A percentile compares a stretch with the other conserved stretches of the same genome.
Conservation (phyloP, 2,329 filamentous ascomycete species). For the Diplodia mutila region DNA sequence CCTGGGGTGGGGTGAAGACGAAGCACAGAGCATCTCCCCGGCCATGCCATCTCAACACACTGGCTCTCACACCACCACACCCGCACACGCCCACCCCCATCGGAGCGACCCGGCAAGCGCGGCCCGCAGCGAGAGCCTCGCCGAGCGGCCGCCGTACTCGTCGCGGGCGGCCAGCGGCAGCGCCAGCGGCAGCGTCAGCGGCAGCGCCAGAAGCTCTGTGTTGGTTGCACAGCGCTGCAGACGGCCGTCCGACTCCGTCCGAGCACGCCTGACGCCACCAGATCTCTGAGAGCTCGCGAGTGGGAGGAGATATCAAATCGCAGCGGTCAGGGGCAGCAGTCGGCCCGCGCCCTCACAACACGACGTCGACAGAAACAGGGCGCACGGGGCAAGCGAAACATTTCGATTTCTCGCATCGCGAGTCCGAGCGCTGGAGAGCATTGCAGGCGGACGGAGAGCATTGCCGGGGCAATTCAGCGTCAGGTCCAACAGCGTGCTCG, state of each 20-base stretch:
- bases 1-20: conserved; percentile 15
- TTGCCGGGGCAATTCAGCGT: background rate
- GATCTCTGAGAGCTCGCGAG: conserved; percentile 1
- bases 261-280: conserved; percentile 18
- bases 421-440: background rate
- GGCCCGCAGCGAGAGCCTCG: background rate
- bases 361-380: background rate
- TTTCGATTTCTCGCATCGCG: conserved; percentile 16
- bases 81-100: background rate
- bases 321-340: background rate
- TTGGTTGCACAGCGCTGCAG: background rate
- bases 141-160: background rate
- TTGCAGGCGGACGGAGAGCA: background rate
- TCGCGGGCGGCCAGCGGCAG: background rate
- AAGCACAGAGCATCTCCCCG: conserved; percentile 4
- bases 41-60: conserved; percentile 2
- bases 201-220: background rate
- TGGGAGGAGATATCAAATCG: background rate
- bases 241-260: background rate
- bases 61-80: conserved; percentile 6
- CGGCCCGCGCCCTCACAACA: background rate
- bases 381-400: conserved; percentile 18
- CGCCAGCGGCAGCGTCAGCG: background rate
- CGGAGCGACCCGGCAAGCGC: conserved; percentile 1
- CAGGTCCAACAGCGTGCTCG: background rate